Percentiles rank a stretch among this genome's conserved stretches.
These are phyloP conservation scores for Microdochium trichocladiopsis DNA, from an alignment of 2,329 filamentous ascomycete genomes.

Conservation along the genomic window DNA sequence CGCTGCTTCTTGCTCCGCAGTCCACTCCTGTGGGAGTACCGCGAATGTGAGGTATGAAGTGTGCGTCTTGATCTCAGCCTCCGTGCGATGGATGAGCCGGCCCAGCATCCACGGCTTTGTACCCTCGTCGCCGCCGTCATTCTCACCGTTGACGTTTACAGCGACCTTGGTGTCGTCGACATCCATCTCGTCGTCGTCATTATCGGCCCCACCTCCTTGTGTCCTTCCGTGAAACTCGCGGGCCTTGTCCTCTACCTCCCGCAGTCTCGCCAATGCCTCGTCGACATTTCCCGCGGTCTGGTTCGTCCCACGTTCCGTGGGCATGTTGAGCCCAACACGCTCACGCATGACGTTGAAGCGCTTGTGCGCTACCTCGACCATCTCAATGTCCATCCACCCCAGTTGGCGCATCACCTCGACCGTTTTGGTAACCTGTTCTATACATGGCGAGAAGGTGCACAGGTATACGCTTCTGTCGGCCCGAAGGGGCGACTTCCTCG, in stretches of 20 bases:
- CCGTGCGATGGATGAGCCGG: constrained; percentile 69
- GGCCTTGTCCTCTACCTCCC: constrained; percentile 64
- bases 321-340: constrained; percentile 61
- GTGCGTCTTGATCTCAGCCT: constrained; percentile 88
- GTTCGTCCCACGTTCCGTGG: constrained; percentile 63
- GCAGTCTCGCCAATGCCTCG: constrained; percentile 69
- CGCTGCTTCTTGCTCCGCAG: constrained; percentile 68
- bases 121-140: constrained; percentile 10
- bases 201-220: constrained; percentile 22
- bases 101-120: constrained; percentile 67
- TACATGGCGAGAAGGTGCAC: constrained; percentile 94
- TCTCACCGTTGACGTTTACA: constrained; percentile 12
- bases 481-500: constrained; percentile 52
- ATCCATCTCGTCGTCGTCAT: constrained; percentile 25
- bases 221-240: constrained; percentile 50
- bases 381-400: constrained; percentile 87
- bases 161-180: constrained; percentile 20
- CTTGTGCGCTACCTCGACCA: constrained; percentile 81
- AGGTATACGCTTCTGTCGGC: constrained; percentile 67
- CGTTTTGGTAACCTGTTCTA: constrained; percentile 89
- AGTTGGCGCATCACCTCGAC: constrained; percentile 71
- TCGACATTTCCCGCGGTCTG: constrained; percentile 65
- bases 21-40: constrained; percentile 80
- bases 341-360: constrained; percentile 79
- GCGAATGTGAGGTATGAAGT: constrained; percentile 97